Percentiles rank a stretch among this genome's conserved stretches.
Evolutionary conservation across 345 rosid species (phyloP).

Genomic region (Linum lewisii): DNA sequence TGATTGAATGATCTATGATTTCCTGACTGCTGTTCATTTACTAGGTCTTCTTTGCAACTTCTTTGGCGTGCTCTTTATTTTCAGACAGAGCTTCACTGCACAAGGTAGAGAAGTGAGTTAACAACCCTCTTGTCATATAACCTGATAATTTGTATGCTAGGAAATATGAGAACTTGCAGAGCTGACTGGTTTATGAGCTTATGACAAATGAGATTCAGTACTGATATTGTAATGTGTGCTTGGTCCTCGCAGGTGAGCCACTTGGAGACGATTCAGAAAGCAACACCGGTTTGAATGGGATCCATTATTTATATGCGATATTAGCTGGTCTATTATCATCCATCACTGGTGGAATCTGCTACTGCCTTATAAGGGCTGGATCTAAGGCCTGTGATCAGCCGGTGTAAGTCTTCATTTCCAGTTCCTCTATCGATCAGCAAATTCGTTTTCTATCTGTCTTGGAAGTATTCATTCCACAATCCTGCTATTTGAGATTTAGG

Average conservation of each 20-base stretch:
- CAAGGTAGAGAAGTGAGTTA: slow-evolving; percentile 97
- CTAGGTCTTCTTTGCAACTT: slow-evolving; percentile 90
- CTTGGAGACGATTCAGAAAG: slow-evolving; percentile 24
- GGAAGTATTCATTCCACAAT: not conserved
- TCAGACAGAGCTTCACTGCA: slow-evolving; percentile 49
- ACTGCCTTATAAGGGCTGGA: slow-evolving; percentile 65
- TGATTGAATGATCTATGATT: slow-evolving; percentile 8
- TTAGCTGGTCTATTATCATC: slow-evolving; percentile 66
- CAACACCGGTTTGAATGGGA: slow-evolving; percentile 19
- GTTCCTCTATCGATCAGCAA: not conserved
- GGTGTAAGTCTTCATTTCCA: slow-evolving; percentile 40
- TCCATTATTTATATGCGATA: slow-evolving; percentile 38
- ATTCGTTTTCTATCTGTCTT: not conserved
- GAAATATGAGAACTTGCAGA: not conserved
- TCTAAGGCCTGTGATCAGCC: slow-evolving; percentile 86
- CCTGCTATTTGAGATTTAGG: not conserved
- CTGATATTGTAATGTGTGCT: not conserved
- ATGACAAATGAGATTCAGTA: not conserved
- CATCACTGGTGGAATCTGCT: slow-evolving; percentile 73
- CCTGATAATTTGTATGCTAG: slow-evolving; percentile 8
- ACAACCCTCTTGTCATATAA: slow-evolving; percentile 28
- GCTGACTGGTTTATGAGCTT: not conserved
- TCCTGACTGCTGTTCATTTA: slow-evolving; percentile 18
- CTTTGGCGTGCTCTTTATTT: slow-evolving; percentile 76
- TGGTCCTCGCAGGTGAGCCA: slow-evolving; percentile 23